These are phyloP conservation scores for Macroventuria anomochaeta DNA, from an alignment of 2,329 filamentous ascomycete species.

Conservation along the genomic window DNA sequence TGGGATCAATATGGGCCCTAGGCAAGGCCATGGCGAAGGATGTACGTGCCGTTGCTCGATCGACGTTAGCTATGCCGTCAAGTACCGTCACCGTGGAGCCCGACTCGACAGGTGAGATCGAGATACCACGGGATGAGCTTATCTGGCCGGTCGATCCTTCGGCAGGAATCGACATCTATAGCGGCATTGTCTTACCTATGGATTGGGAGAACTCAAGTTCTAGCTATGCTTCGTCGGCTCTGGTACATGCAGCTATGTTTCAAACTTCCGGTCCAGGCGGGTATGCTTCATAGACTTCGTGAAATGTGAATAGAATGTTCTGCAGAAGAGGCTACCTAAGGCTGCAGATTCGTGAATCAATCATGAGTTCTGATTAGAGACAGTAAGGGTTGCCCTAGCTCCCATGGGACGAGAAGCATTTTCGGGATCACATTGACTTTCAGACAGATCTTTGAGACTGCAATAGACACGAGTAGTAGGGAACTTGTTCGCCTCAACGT, in stretches of 20 bases:
- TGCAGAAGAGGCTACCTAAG: too few species aligned
- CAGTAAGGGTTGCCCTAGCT: not conserved
- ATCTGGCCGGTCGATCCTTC: constrained; percentile 39
- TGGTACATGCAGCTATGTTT: not conserved
- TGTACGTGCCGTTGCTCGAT: constrained; percentile 75
- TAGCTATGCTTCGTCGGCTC: constrained; percentile 6
- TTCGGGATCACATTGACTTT: not conserved
- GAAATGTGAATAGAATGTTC: too few species aligned
- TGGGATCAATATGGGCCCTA: constrained; percentile 74
- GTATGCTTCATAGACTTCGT: not conserved
- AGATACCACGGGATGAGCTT: constrained; percentile 40
- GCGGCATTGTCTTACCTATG: constrained; percentile 35
- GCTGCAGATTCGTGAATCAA: too few species aligned
- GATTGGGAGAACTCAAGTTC: constrained; percentile 24
- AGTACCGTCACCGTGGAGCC: constrained; percentile 17
- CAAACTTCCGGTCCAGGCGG: not conserved
- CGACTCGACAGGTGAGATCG: constrained; percentile 26
- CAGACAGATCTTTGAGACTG: not conserved
- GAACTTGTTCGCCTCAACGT: not conserved
- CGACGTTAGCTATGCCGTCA: constrained; percentile 58
- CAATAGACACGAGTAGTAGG: not conserved
- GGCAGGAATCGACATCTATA: constrained; percentile 43
- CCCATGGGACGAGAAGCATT: not conserved
- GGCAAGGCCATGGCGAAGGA: constrained; percentile 73
- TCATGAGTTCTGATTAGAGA: not conserved